Base-by-base conservation (phyloP, 345 rosid genomes). In the Citrus medica region DNA sequence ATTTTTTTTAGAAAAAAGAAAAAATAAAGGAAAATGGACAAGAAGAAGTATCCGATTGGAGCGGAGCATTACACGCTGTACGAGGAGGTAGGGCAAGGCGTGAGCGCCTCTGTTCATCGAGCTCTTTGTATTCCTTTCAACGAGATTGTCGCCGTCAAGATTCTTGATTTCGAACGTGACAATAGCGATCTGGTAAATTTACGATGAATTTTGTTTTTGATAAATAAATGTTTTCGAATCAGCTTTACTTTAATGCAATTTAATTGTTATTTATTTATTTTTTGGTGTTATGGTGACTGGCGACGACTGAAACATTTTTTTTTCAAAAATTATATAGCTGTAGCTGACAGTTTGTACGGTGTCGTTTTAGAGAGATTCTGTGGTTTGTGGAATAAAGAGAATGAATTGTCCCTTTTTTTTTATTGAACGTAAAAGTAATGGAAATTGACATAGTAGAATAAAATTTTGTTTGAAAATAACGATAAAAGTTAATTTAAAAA, bases 101-200 rank as follows among this genome's bases (percentile, higher is more conserved):
- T 92, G 5, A 95, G 99, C 78, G 99, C 99, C 66, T 70, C 92
- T 9, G 98, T 95, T 38, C 93, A 86, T 68, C 97, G 98, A 24
- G 96, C 98, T 74, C 76, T 92, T 51, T 95, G 99, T 60, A 78
- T 89, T 46, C 88, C 97, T 0, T 82, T 87, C 75, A 85, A 88
- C 63, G 97, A 95, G 83, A 77, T 93, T 72, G 97, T 95, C 64
- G 97, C 98, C 38, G 89, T 95, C 82, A 95, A 95, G 91, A 92
- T 95, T 84, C 97, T 95, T 69, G 99, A 95, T 81, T 95, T 95
- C 58, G 99, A 95, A 82, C 96, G 99, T 32, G 93, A 90, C 75
- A 93, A 93, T 77, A 84, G 87, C 80, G 98, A 95, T 83, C 88
- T 95, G 94, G 99, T 94, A 83, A 63, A 73, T 35, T 33, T n/a